phyloP scores from a whole-genome alignment of 345 rosid genomes.

The Bruguiera sexangula region DNA sequence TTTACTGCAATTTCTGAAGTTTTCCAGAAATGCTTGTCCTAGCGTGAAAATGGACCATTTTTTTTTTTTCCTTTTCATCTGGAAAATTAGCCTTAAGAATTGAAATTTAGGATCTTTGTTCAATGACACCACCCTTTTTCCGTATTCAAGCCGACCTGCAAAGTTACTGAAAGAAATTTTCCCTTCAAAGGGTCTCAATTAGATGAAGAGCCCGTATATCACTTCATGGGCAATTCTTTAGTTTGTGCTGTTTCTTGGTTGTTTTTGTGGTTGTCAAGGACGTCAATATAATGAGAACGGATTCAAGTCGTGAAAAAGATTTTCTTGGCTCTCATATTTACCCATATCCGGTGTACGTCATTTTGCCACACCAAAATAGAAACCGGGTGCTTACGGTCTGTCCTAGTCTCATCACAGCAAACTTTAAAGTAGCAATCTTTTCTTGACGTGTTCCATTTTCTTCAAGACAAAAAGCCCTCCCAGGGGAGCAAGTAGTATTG shows the following conservation, averaged over 20 bases:
- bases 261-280: neutral
- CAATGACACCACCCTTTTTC: no score
- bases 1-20: neutral
- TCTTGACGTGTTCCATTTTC: neutral
- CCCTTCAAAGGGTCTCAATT: neutral
- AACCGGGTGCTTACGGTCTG: neutral
- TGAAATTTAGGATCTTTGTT: no score
- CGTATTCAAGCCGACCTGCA: neutral
- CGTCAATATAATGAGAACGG: neutral
- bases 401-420: neutral
- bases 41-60: no score
- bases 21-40: no score
- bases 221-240: neutral
- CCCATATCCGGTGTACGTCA: neutral
- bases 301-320: constrained; percentile 1
- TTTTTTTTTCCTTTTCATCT: no score
- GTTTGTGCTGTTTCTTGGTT: neutral
- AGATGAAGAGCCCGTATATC: neutral
- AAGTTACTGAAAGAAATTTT: neutral
- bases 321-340: neutral
- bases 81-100: no score
- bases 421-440: neutral
- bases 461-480: neutral
- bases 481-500: neutral
- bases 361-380: neutral